Evolutionary conservation across 768 basidiomycete genomes (phyloP).

Genomic region (Boletellus ananiceps): DNA sequence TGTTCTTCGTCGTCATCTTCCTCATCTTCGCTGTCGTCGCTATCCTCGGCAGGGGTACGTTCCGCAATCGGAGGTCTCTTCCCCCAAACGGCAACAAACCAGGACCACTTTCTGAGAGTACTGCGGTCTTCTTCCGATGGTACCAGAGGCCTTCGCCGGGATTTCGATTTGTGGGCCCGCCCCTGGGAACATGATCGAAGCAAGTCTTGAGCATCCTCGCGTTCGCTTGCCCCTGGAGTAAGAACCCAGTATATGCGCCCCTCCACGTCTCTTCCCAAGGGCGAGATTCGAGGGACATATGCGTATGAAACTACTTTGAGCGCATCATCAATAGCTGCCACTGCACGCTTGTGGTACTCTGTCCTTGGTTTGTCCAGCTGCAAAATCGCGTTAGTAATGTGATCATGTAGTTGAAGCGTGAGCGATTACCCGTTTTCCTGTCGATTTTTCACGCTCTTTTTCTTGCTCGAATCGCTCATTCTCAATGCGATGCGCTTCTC

Average conservation of each 20-base stretch:
- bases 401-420: neutral
- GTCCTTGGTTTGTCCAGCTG: constrained; percentile 43
- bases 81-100: constrained; percentile 77
- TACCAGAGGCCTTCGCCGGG: constrained; percentile 35
- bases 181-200: constrained; percentile 24
- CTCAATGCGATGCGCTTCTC: constrained; percentile 40
- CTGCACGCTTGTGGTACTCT: constrained; percentile 45
- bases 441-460: constrained; percentile 55
- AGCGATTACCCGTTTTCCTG: constrained; percentile 21
- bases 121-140: constrained; percentile 47
- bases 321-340: constrained; percentile 51
- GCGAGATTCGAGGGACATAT: constrained; percentile 49
- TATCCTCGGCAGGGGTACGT: constrained; percentile 22
- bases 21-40: constrained; percentile 17
- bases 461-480: constrained; percentile 28
- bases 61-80: constrained; percentile 38
- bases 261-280: constrained; percentile 65
- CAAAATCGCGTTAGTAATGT: constrained; percentile 2
- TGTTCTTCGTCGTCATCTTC: constrained; percentile 38
- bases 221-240: constrained; percentile 54
- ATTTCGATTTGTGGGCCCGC: constrained; percentile 32
- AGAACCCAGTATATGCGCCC: constrained; percentile 67
- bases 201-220: constrained; percentile 41
- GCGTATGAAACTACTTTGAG: constrained; percentile 45
- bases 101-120: constrained; percentile 59